phyloP scores from a whole-genome alignment of 1,284 basidiomycete genomes.

The Coriolopsis trogii region DNA sequence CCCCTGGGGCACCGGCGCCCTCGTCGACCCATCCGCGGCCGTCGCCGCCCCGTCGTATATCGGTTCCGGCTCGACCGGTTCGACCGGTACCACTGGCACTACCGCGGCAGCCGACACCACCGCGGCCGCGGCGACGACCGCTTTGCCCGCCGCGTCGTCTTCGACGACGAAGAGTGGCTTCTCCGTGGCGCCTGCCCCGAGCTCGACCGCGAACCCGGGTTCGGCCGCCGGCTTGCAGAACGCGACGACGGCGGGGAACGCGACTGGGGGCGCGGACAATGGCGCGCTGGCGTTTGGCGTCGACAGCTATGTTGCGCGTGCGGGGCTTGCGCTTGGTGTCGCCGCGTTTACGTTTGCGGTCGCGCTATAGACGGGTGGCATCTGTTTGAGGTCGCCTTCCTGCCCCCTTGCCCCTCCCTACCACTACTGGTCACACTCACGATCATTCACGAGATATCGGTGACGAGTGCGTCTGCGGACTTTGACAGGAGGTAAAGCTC shows the following conservation, averaged over 20 bases:
- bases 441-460: too few species aligned
- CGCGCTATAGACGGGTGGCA: conserved; percentile 19
- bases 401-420: not conserved
- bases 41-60: conserved; percentile 31
- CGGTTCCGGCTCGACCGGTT: not conserved
- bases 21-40: conserved; percentile 45
- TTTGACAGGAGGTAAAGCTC: too few species aligned
- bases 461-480: too few species aligned
- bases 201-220: not conserved
- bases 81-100: not conserved
- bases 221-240: not conserved
- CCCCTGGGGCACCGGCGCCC: conserved; percentile 71
- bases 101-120: not conserved
- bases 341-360: conserved; percentile 28
- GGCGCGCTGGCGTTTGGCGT: conserved; percentile 18
- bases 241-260: not conserved
- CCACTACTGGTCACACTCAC: not conserved
- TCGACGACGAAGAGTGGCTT: not conserved
- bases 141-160: not conserved
- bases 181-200: not conserved
- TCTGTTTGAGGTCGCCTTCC: not conserved
- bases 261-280: conserved; percentile 4
- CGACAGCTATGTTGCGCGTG: conserved; percentile 22
- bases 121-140: not conserved
- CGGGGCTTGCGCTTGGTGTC: conserved; percentile 22